phyloP scores from a whole-genome alignment of 305 asterid species.

The Fraxinus ornus region DNA sequence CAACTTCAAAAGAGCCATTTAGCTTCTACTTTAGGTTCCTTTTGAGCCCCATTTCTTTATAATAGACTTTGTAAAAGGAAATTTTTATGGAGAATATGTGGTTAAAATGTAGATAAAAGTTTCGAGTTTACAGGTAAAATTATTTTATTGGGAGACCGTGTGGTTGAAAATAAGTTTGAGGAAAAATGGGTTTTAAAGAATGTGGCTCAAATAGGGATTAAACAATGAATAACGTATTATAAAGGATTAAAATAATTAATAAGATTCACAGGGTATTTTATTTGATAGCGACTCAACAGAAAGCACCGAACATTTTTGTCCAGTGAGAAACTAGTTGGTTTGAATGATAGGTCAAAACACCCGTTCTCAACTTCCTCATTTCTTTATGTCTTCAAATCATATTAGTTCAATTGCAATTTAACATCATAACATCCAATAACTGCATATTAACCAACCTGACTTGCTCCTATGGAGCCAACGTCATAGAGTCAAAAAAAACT shows the following conservation, averaged over 20 bases:
- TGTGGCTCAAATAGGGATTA: not conserved
- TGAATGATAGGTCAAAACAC: conserved; percentile 11
- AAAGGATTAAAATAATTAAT: not conserved
- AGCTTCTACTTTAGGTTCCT: not conserved
- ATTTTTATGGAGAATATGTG: not conserved
- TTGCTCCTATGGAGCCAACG: not conserved
- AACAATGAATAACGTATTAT: not conserved
- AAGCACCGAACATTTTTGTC: not conserved
- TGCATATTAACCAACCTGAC: not conserved
- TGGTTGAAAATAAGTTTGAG: not conserved
- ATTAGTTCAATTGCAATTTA: not conserved
- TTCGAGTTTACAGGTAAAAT: not conserved
- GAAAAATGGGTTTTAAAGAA: not conserved
- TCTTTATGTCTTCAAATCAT: not conserved
- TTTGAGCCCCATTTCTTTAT: not conserved
- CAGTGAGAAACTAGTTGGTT: not conserved
- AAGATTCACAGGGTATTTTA: not conserved
- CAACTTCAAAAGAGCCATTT: not conserved
- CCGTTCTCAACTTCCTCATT: not conserved
- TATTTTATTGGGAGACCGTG: not conserved
- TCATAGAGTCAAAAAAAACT: not conserved
- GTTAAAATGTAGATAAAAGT: not conserved
- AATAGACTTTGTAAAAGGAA: not conserved
- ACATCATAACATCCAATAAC: not conserved
- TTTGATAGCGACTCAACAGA: not conserved